Percentiles rank a stretch among this genome's conserved stretches.
phyloP scores from a whole-genome alignment of 371 early-diverging fungal species.

The Haplosporangium sp. region DNA sequence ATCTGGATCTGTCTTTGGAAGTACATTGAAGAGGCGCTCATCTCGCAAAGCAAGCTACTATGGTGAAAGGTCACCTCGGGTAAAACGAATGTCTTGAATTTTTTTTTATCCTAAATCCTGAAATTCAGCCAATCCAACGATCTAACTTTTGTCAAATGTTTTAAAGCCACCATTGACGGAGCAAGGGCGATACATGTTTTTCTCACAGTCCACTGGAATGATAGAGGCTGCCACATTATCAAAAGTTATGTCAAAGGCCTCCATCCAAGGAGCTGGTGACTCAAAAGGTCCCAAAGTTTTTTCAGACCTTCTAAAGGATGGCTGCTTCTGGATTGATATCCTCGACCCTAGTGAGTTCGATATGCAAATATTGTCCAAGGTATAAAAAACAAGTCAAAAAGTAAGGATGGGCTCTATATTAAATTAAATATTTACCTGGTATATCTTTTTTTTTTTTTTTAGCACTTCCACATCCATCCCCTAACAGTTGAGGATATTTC shows the following conservation, averaged over 20 bases:
- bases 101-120: too few species aligned
- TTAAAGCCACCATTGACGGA: constrained; percentile 32
- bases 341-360: constrained; percentile 79
- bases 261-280: constrained; percentile 1
- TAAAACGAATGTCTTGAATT: constrained; percentile 4
- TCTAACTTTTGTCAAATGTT: not conserved
- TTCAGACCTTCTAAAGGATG: constrained; percentile 57
- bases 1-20: constrained; percentile 19
- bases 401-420: not conserved
- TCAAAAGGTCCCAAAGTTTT: constrained; percentile 30
- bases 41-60: constrained; percentile 43
- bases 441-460: not conserved
- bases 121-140: not conserved
- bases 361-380: constrained; percentile 71
- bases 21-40: constrained; percentile 22
- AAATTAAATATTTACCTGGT: not conserved
- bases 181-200: constrained; percentile 42
- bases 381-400: constrained; percentile 9
- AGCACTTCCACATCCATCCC: constrained; percentile 86
- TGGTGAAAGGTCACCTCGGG: constrained; percentile 43
- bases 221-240: constrained; percentile 39
- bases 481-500: constrained; percentile 92
- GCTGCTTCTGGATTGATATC: constrained; percentile 90
- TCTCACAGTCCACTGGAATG: constrained; percentile 30
- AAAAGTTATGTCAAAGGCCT: constrained; percentile 22